Evolutionary conservation across 176 grass and related monocot genomes (phyloP).

Genomic region (Melocanna baccifera): DNA sequence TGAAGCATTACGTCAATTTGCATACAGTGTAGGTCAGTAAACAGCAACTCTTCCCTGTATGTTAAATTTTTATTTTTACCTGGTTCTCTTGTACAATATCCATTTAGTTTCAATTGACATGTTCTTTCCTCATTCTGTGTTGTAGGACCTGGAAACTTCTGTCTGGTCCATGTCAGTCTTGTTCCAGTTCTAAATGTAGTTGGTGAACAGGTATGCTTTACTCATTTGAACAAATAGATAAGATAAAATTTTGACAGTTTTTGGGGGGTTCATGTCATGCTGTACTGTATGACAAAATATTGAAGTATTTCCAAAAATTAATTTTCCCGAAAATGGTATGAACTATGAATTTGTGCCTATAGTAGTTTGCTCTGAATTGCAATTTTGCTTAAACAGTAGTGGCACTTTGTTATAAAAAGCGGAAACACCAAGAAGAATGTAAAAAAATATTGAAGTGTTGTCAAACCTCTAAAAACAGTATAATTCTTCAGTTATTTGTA

Average conservation of each 20-base stretch:
- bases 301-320: not conserved
- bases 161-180: slow-evolving; percentile 95
- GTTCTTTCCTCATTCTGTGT: slow-evolving; percentile 22
- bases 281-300: not conserved
- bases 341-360: not conserved
- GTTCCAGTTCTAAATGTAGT: slow-evolving; percentile 95
- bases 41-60: not conserved
- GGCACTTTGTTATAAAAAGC: not conserved
- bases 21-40: slow-evolving; percentile 83
- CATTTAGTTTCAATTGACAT: slow-evolving; percentile 8
- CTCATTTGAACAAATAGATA: not conserved
- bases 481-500: slow-evolving; percentile 8
- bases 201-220: slow-evolving; percentile 81
- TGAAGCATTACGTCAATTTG: slow-evolving; percentile 96
- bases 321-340: slow-evolving; percentile 7
- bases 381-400: not conserved
- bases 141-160: slow-evolving; percentile 87
- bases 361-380: not conserved
- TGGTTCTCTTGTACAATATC: slow-evolving; percentile 20
- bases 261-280: not conserved
- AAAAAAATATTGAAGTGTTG: not conserved
- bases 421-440: not conserved
- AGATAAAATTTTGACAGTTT: not conserved
- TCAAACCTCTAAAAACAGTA: not conserved
- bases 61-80: not conserved